These are phyloP conservation scores for Taphrina flavorubra DNA, from an alignment of 1,139 yeast genomes.

Conservation along the genomic window DNA sequence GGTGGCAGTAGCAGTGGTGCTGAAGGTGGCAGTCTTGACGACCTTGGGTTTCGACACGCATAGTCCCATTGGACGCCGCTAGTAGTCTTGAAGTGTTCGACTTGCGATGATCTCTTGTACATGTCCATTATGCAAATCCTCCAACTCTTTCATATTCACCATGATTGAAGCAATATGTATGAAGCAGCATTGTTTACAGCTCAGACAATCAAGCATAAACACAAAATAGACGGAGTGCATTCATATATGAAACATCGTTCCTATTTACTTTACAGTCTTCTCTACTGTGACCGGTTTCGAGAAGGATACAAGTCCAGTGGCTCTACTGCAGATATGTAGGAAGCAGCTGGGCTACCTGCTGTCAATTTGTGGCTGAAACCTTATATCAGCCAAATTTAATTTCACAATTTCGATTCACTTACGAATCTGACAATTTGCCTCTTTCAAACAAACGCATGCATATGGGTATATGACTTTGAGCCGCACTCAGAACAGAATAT, in stretches of 20 bases:
- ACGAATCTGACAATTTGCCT: neutral
- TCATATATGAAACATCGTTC: neutral
- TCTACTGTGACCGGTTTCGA: no score
- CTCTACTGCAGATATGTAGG: no score
- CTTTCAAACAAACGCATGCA: no score
- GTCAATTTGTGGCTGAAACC: slow-evolving; percentile 8
- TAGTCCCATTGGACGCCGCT: neutral
- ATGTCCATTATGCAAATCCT: no score
- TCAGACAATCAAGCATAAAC: neutral
- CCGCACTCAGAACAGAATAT: no score
- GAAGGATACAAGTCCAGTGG: no score
- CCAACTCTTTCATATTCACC: no score
- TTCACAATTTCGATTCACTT: neutral
- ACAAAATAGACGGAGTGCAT: neutral
- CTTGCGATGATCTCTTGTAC: neutral
- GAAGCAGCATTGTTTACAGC: neutral
- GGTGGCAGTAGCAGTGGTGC: neutral
- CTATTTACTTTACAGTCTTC: no score
- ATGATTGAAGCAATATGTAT: neutral
- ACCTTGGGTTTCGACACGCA: neutral
- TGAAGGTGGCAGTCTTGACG: neutral
- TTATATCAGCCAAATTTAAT: slow-evolving; percentile 13
- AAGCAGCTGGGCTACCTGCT: no score
- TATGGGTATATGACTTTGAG: no score
- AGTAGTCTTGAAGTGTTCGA: no score